phyloP scores from a whole-genome alignment of 345 rosid genomes.

The Brassica juncea region DNA sequence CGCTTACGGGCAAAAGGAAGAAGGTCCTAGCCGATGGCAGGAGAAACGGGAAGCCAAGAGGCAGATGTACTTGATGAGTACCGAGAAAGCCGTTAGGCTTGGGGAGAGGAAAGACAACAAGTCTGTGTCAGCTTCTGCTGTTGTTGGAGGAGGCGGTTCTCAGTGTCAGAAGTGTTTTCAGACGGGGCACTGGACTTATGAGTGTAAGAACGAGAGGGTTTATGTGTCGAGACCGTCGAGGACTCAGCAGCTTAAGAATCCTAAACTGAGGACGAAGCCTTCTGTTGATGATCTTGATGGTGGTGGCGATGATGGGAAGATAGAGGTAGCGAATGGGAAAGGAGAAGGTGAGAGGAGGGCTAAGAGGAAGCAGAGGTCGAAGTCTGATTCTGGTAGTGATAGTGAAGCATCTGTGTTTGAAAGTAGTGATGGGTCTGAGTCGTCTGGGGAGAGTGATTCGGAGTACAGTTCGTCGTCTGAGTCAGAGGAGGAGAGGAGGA shows the following conservation, averaged over 20 bases:
- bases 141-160: constrained; percentile 48
- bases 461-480: constrained; percentile 68
- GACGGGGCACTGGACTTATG: constrained; percentile 90
- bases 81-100: constrained; percentile 84
- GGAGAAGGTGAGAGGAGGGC: constrained; percentile 59
- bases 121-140: constrained; percentile 41
- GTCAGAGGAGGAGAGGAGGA: constrained; percentile 70
- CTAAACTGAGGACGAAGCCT: constrained; percentile 66
- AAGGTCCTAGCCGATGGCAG: constrained; percentile 99
- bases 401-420: constrained; percentile 95
- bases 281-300: constrained; percentile 45
- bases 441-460: constrained; percentile 67
- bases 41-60: constrained; percentile 95
- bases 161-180: constrained; percentile 96
- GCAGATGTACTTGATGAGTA: constrained; percentile 98
- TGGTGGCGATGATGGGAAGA: constrained; percentile 41
- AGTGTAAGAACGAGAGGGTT: constrained; percentile 93
- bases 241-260: constrained; percentile 94
- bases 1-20: constrained; percentile 98
- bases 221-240: constrained; percentile 89
- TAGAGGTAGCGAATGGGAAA: constrained; percentile 28
- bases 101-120: constrained; percentile 97
- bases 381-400: constrained; percentile 68
- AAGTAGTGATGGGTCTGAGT: constrained; percentile 67
- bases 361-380: constrained; percentile 75